Evolutionary conservation across 805 yeast genomes (phyloP).

Genomic region (Wilhelminamyces savonicus): DNA sequence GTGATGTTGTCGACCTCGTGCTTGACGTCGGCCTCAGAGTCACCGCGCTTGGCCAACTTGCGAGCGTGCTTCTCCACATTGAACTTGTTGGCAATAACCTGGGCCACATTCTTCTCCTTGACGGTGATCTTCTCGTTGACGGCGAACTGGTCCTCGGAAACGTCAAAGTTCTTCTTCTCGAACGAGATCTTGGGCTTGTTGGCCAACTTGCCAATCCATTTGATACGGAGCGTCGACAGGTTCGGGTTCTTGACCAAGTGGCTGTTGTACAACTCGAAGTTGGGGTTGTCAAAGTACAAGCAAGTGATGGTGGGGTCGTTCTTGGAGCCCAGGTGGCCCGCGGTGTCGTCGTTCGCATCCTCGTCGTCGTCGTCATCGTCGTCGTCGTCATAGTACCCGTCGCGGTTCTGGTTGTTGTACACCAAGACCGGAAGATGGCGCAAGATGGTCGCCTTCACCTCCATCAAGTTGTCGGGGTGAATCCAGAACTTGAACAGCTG

Average conservation of each 20-base stretch:
- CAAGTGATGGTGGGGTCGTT: conserved; percentile 72
- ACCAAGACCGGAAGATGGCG: conserved; percentile 91
- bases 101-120: conserved; percentile 77
- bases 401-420: conserved; percentile 44
- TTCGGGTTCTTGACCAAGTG: conserved; percentile 66
- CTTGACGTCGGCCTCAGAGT: conserved; percentile 45
- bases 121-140: conserved; percentile 58
- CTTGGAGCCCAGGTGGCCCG: too few relatives aligned
- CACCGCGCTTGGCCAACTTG: conserved; percentile 60
- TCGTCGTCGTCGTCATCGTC: conserved; percentile 47
- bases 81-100: conserved; percentile 54
- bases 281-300: conserved; percentile 77
- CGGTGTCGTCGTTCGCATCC: conserved; percentile 14
- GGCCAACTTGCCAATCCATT: conserved; percentile 83
- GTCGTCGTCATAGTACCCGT: conserved; percentile 42
- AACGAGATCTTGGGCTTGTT: conserved; percentile 73
- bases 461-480: conserved; percentile 96
- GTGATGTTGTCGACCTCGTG: conserved; percentile 50
- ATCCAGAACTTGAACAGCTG: conserved; percentile 88
- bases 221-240: conserved; percentile 72
- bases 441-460: conserved; percentile 89
- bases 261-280: conserved; percentile 80
- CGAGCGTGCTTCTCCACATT: conserved; percentile 43
- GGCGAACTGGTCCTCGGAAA: conserved; percentile 44
- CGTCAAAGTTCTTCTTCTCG: conserved; percentile 73